Conservation (phyloP, 116 monocot species). For the Papilionanthe hybrid region DNA sequence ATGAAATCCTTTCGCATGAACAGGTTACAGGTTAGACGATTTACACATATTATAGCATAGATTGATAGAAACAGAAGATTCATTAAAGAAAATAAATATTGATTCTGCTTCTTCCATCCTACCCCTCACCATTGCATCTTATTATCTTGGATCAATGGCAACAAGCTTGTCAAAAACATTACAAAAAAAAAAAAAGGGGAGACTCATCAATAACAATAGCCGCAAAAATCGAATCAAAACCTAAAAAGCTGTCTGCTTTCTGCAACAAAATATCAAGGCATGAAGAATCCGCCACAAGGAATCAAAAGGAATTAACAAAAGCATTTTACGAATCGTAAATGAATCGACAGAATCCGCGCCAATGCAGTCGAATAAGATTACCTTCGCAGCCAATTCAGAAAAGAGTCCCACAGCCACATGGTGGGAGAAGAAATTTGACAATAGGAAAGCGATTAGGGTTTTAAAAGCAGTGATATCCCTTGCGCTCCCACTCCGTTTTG, state of each 20-base stretch:
- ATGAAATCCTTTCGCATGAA: not conserved
- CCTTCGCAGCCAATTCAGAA: slow-evolving; percentile 97
- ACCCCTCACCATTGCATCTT: not conserved
- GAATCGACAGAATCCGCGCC: not conserved
- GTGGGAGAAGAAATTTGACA: slow-evolving; percentile 10
- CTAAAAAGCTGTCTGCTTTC: not conserved
- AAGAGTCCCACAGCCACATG: slow-evolving; percentile 89
- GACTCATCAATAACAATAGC: not conserved
- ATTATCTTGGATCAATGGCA: not conserved
- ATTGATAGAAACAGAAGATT: no score
- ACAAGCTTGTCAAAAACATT: not conserved
- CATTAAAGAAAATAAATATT: no score
- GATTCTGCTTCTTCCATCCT: not conserved
- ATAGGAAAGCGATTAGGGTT: no score
- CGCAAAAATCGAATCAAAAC: not conserved
- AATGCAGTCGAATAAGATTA: slow-evolving; percentile 11
- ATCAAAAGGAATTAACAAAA: not conserved
- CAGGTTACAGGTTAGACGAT: no score
- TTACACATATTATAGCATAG: no score
- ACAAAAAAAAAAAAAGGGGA: not conserved
- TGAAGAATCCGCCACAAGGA: not conserved
- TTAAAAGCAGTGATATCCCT: not conserved
- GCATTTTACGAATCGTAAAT: not conserved
- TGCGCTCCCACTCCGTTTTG: slow-evolving; percentile 7
- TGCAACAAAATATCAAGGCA: not conserved